These are phyloP conservation scores for Boletus huronensis DNA, from an alignment of 768 basidiomycete genomes.

Conservation along the genomic window DNA sequence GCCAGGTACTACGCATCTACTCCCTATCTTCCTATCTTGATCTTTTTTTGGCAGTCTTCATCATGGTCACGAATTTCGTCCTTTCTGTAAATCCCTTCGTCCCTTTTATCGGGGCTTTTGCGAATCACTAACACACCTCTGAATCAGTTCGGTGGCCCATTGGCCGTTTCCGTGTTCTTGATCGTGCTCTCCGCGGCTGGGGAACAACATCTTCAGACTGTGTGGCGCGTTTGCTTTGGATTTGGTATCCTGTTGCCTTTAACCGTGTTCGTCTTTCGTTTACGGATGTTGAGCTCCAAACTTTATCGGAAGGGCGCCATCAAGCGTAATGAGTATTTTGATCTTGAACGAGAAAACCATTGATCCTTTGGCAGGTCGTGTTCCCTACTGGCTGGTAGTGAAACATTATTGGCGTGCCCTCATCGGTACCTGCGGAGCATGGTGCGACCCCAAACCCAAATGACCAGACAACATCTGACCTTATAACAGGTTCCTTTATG, in stretches of 20 bases:
- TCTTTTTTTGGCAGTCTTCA: slow-evolving; percentile 46
- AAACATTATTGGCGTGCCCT: slow-evolving; percentile 65
- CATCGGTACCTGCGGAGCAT: slow-evolving; percentile 71
- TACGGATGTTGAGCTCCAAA: slow-evolving; percentile 66
- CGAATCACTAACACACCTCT: neutral
- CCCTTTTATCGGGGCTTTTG: neutral
- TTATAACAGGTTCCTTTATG: slow-evolving; percentile 58
- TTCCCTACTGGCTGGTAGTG: slow-evolving; percentile 59
- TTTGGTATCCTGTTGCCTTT: slow-evolving; percentile 61
- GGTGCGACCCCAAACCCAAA: slow-evolving; percentile 35
- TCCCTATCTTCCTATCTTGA: neutral
- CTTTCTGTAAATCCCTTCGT: slow-evolving; percentile 44
- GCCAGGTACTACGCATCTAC: slow-evolving; percentile 39
- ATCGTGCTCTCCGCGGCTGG: slow-evolving; percentile 68
- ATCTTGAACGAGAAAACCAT: neutral
- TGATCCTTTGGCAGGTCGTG: slow-evolving; percentile 37
- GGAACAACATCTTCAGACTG: slow-evolving; percentile 54
- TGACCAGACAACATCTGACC: neutral
- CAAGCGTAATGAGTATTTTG: slow-evolving; percentile 41
- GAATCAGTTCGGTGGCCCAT: slow-evolving; percentile 58
- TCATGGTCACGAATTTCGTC: slow-evolving; percentile 74
- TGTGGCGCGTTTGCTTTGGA: slow-evolving; percentile 68
- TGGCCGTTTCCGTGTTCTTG: slow-evolving; percentile 63
- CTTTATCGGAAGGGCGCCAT: slow-evolving; percentile 65
- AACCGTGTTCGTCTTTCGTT: slow-evolving; percentile 67